Conservation (phyloP, 805 yeast genomes). For the Candida peoriensis region DNA sequence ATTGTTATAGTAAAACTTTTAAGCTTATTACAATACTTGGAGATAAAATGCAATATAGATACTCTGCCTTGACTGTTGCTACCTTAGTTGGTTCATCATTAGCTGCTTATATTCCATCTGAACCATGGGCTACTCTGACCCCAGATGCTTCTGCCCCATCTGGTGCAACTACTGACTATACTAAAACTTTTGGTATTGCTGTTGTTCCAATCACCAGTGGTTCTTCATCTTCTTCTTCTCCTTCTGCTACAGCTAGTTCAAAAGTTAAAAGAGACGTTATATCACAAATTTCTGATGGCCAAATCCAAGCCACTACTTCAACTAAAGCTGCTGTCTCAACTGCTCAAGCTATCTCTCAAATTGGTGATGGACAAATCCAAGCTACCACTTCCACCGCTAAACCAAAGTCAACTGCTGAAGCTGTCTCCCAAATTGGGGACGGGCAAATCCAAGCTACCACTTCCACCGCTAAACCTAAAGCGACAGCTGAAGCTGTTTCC, state of each 20-base stretch:
- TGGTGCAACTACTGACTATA: slow-evolving; percentile 30
- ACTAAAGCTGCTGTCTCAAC: slow-evolving; percentile 25
- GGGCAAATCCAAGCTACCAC: slow-evolving; percentile 10
- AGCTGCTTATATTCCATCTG: slow-evolving; percentile 60
- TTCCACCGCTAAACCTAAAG: slow-evolving; percentile 1
- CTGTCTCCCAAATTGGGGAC: slow-evolving; percentile 18
- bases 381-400: slow-evolving; percentile 35
- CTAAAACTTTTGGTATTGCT: slow-evolving; percentile 37
- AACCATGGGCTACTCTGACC: slow-evolving; percentile 37
- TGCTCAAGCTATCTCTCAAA: slow-evolving; percentile 24
- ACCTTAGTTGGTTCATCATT: slow-evolving; percentile 40
- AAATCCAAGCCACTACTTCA: slow-evolving; percentile 44
- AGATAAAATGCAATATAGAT: slow-evolving; percentile 41
- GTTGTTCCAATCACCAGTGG: slow-evolving; percentile 29
- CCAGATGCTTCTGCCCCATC: slow-evolving; percentile 31
- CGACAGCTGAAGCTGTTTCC: slow-evolving; percentile 2
- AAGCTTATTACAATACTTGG: too few relatives aligned
- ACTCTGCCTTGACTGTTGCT: slow-evolving; percentile 33
- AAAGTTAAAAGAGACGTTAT: slow-evolving; percentile 37
- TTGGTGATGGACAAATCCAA: slow-evolving; percentile 50
- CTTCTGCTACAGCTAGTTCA: slow-evolving; percentile 29
- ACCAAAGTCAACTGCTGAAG: slow-evolving; percentile 29
- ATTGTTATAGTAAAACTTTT: too few relatives aligned
- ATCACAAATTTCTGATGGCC: slow-evolving; percentile 60
- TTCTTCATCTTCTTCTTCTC: slow-evolving; percentile 21